phyloP scores from a whole-genome alignment of 805 yeast genomes.

The Lipomyces japonicus region DNA sequence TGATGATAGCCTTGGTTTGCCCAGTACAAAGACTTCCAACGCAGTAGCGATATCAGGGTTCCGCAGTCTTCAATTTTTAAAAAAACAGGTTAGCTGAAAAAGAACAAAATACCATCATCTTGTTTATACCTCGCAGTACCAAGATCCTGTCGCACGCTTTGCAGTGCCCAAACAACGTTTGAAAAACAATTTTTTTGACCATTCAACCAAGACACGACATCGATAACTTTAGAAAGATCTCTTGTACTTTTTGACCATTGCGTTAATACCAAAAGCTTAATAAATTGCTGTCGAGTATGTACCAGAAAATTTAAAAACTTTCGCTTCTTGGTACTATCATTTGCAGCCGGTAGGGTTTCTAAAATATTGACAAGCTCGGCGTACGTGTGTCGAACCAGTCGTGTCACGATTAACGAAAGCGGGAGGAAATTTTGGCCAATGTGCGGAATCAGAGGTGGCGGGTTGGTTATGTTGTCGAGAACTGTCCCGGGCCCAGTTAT shows the following conservation, averaged over 20 bases:
- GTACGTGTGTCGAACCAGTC: conserved; percentile 59
- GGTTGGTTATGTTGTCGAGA: too few species aligned
- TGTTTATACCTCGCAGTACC: conserved; percentile 66
- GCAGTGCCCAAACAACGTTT: conserved; percentile 61
- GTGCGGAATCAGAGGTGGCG: conserved; percentile 67
- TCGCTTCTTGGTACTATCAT: conserved; percentile 63
- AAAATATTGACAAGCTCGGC: conserved; percentile 58
- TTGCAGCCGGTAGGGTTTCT: conserved; percentile 55
- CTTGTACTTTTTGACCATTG: conserved; percentile 81
- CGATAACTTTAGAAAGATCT: conserved; percentile 72
- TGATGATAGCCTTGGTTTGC: conserved; percentile 36
- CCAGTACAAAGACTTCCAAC: conserved; percentile 73
- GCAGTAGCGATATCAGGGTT: conserved; percentile 88
- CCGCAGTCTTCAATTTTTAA: conserved; percentile 48
- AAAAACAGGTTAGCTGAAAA: too few species aligned
- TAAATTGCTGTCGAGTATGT: conserved; percentile 72
- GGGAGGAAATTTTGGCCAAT: conserved; percentile 68
- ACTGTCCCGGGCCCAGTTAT: too few species aligned
- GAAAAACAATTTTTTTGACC: conserved; percentile 69
- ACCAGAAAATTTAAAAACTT: conserved; percentile 66
- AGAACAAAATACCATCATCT: neutral
- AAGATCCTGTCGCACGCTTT: conserved; percentile 62
- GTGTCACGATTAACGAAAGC: conserved; percentile 54
- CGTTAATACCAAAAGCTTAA: conserved; percentile 76
- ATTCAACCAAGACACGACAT: conserved; percentile 81